Evolutionary conservation across 2,329 filamentous ascomycete species (phyloP).

Genomic region (Colletotrichum salicis): DNA sequence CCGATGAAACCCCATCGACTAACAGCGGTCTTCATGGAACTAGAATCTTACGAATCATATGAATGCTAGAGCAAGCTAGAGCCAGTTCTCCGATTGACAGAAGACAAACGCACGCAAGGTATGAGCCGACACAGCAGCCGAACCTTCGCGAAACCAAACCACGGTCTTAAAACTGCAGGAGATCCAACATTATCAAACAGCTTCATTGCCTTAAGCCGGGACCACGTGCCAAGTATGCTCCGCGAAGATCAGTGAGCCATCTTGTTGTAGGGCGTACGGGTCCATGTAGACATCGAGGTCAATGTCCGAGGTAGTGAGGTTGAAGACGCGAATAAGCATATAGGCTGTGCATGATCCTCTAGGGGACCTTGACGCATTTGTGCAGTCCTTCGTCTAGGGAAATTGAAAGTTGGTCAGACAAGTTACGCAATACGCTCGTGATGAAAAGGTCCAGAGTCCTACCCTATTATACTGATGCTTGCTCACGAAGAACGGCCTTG

Average conservation of each 20-base stretch:
- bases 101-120: not conserved
- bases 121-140: not conserved
- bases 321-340: constrained; percentile 1
- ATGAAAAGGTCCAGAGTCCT: constrained; percentile 20
- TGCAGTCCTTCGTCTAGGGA: not conserved
- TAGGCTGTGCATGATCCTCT: not conserved
- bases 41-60: not conserved
- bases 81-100: not conserved
- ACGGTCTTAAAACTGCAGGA: not conserved
- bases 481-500: constrained; percentile 59
- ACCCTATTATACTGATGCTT: constrained; percentile 54
- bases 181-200: not conserved
- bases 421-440: not conserved
- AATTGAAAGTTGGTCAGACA: not conserved
- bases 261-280: not conserved
- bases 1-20: not conserved
- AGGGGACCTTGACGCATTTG: not conserved
- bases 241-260: constrained; percentile 3
- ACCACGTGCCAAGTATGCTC: constrained; percentile 13
- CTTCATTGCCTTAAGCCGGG: not conserved
- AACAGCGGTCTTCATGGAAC: not conserved
- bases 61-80: not conserved
- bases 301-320: not conserved
- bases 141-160: not conserved
- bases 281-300: constrained; percentile 1